Evolutionary conservation across 2,329 filamentous ascomycete genomes (phyloP), one percentile per base, ranked within the genome.

Genomic region (Bisporella sp.): DNA sequence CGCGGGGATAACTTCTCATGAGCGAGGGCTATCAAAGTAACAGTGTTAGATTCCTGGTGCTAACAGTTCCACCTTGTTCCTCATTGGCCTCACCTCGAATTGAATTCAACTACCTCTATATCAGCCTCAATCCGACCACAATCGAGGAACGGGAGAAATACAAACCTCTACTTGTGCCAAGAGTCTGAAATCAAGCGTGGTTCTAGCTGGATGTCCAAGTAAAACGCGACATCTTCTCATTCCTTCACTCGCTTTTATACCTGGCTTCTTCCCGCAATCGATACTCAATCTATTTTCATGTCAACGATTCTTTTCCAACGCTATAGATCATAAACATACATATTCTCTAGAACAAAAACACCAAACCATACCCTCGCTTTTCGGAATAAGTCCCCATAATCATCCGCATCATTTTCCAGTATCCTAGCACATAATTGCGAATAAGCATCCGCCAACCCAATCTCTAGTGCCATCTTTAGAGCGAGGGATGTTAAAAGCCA

Each of bases 321-420:
- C 5, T 29, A 45, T 21, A 40, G 11, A 2, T 42, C n/a, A 21
- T 21, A 21, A 21, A 46, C 53, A 40, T 48, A 68, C 57, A 75
- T 78, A 52, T 78, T 70, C 29, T 78, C 74, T 8, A 79, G 61
- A 21, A 78, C 72, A 51, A 77, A 69, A 4, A 78, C 66, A 3
- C 73, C 73, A 59, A 78, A 73, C 75, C 76, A 79, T 0, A 75
- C 70, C 39, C 76, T 66, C 0, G 70, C 64, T 45, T 68, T 68
- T 28, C 69, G 64, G 64, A 74, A 70, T 49, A 76, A 56, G 8
- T 45, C 30, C n/a, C 6, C 42, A 8, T 5, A 21, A 21, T 21
- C 21, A 21, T 21, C 21, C 21, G 21, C 56, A 13, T 54, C 54
- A 12, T 32, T 29, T 5, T 12, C 35, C 1, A 61, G 29, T 5